A percentile compares a stretch with the other conserved stretches of the same genome.
phyloP scores from a whole-genome alignment of 768 basidiomycete genomes.

The Crassisporium funariophilum region DNA sequence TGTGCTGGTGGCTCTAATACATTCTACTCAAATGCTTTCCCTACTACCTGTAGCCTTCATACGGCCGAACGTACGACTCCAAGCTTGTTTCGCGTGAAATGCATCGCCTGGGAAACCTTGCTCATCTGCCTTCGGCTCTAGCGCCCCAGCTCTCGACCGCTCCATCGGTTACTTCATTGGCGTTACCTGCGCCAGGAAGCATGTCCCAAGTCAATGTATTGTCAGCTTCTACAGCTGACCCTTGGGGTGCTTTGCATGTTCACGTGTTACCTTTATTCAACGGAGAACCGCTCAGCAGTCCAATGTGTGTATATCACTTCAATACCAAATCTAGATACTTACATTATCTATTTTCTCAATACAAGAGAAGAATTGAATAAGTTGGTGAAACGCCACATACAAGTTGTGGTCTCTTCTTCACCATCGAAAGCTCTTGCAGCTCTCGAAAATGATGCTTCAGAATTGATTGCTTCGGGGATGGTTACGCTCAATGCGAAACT shows the following conservation, averaged over 20 bases:
- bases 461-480: conserved; percentile 88
- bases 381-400: conserved; percentile 79
- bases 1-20: background rate
- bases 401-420: conserved; percentile 67
- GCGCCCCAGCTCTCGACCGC: conserved; percentile 52
- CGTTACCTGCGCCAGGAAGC: conserved; percentile 42
- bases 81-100: conserved; percentile 84
- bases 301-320: conserved; percentile 58
- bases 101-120: conserved; percentile 74
- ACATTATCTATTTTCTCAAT: conserved; percentile 5
- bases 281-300: conserved; percentile 79
- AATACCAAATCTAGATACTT: background rate
- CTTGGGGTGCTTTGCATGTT: conserved; percentile 85
- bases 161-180: conserved; percentile 51
- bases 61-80: conserved; percentile 76
- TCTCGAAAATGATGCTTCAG: conserved; percentile 77
- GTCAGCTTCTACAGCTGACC: conserved; percentile 55
- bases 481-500: conserved; percentile 89
- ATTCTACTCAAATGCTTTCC: conserved; percentile 12
- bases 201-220: conserved; percentile 40
- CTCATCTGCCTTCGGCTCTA: conserved; percentile 52
- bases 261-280: conserved; percentile 92
- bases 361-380: conserved; percentile 84
- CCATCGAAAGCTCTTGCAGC: conserved; percentile 74
- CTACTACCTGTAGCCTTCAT: conserved; percentile 44